These are phyloP conservation scores for Lachnellula cervina DNA, from an alignment of 2,329 filamentous ascomycete genomes.

Conservation along the genomic window DNA sequence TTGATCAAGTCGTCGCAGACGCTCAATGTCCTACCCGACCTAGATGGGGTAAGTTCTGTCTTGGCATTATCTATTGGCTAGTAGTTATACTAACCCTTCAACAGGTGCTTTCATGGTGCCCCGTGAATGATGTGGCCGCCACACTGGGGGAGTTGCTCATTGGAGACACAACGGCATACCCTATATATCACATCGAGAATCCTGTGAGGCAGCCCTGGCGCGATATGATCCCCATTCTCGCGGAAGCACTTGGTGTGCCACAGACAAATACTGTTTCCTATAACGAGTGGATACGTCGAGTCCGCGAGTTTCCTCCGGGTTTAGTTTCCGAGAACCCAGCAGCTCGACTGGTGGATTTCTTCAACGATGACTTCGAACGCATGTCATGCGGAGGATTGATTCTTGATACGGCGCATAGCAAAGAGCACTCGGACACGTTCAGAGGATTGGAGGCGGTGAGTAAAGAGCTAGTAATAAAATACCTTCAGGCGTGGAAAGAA, in stretches of 20 bases:
- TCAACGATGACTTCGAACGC: conserved; percentile 33
- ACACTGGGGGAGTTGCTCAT: conserved; percentile 33
- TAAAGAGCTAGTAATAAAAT: conserved; percentile 30
- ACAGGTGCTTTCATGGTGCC: conserved; percentile 38
- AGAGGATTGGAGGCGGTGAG: conserved; percentile 30
- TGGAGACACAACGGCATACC: conserved; percentile 18
- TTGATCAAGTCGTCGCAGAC: conserved; percentile 47
- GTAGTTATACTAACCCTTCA: no score
- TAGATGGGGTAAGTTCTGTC: conserved; percentile 29
- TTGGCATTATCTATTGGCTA: no score
- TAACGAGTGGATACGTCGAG: conserved; percentile 36
- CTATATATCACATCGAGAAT: conserved; percentile 43
- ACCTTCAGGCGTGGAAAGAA: conserved; percentile 34
- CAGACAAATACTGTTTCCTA: conserved; percentile 34
- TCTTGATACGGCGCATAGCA: conserved; percentile 33
- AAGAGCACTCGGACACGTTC: conserved; percentile 36
- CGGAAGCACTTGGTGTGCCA: conserved; percentile 32
- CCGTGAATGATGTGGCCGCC: conserved; percentile 39
- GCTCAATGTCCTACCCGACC: conserved; percentile 37
- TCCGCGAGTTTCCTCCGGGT: conserved; percentile 21
- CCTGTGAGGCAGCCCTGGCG: conserved; percentile 39
- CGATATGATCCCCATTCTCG: conserved; percentile 33
- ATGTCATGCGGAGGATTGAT: conserved; percentile 44
- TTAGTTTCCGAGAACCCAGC: conserved; percentile 31
- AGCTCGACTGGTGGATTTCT: conserved; percentile 30